Conservation (phyloP, 352 stramenopile species). For the Aphanomyces invadans region DNA sequence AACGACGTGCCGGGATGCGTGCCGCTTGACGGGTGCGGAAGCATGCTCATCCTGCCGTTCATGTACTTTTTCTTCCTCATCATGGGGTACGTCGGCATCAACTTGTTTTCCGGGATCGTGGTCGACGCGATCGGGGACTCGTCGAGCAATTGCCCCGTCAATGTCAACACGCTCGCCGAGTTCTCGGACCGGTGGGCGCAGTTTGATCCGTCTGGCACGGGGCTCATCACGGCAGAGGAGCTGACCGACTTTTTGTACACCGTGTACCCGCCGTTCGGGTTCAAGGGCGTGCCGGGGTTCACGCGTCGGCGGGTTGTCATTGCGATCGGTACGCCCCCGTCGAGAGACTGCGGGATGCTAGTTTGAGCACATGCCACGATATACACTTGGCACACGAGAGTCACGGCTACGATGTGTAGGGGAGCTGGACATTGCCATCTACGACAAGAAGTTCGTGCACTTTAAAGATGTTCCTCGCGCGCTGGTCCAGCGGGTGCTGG, state of each 20-base stretch:
- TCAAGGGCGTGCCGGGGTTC: neutral
- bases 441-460: constrained; percentile 35
- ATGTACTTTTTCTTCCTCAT: constrained; percentile 83
- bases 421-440: constrained; percentile 36
- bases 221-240: constrained; percentile 37
- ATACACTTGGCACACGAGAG: too few relatives aligned
- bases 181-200: constrained; percentile 38
- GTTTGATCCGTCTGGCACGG: constrained; percentile 49
- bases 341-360: too few relatives aligned
- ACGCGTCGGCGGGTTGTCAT: neutral
- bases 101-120: constrained; percentile 64
- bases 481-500: constrained; percentile 32
- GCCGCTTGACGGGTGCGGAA: constrained; percentile 59
- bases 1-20: constrained; percentile 39
- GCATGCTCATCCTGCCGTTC: constrained; percentile 48
- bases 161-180: constrained; percentile 34
- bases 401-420: too few relatives aligned
- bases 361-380: too few relatives aligned
- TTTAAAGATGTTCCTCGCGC: constrained; percentile 41
- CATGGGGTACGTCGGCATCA: constrained; percentile 50
- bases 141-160: constrained; percentile 39
- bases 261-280: constrained; percentile 36
- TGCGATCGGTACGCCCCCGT: constrained; percentile 5
- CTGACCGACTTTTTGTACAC: constrained; percentile 32
- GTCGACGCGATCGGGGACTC: constrained; percentile 48